Percentiles rank a stretch among this genome's conserved stretches.
Evolutionary conservation across 2,329 filamentous ascomycete species (phyloP).

Genomic region (Microdochium bolleyi): DNA sequence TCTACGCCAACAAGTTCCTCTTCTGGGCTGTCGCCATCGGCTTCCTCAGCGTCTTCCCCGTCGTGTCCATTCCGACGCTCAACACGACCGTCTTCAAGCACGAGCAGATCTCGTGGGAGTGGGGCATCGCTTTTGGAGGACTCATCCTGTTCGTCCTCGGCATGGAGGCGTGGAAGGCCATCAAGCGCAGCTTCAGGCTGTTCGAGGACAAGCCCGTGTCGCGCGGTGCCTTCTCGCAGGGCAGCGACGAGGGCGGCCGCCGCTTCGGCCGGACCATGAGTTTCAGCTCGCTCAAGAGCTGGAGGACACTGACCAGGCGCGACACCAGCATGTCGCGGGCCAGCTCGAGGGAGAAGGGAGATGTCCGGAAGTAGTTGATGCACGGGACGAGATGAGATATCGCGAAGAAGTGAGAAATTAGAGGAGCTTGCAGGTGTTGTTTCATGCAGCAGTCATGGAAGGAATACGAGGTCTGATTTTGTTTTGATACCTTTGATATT

Average conservation of each 20-base stretch:
- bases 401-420: no score
- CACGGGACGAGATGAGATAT: not conserved
- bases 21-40: slow-evolving; percentile 59
- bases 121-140: slow-evolving; percentile 59
- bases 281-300: slow-evolving; percentile 39
- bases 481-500: no score
- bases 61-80: slow-evolving; percentile 65
- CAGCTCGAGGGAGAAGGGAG: slow-evolving; percentile 11
- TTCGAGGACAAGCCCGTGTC: slow-evolving; percentile 44
- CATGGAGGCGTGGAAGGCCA: slow-evolving; percentile 65
- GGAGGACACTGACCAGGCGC: slow-evolving; percentile 23
- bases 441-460: no score
- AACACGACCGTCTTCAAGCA: slow-evolving; percentile 69
- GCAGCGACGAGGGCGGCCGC: slow-evolving; percentile 33
- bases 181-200: slow-evolving; percentile 49
- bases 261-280: slow-evolving; percentile 41
- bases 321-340: slow-evolving; percentile 14
- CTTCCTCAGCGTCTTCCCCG: slow-evolving; percentile 54
- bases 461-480: no score
- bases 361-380: not conserved
- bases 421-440: no score
- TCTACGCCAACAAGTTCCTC: slow-evolving; percentile 63
- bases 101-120: slow-evolving; percentile 65
- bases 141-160: slow-evolving; percentile 57
- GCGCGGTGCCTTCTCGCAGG: slow-evolving; percentile 43